Evolutionary conservation across 805 yeast species (phyloP).

Genomic region (Sugiyamaella marilandica): DNA sequence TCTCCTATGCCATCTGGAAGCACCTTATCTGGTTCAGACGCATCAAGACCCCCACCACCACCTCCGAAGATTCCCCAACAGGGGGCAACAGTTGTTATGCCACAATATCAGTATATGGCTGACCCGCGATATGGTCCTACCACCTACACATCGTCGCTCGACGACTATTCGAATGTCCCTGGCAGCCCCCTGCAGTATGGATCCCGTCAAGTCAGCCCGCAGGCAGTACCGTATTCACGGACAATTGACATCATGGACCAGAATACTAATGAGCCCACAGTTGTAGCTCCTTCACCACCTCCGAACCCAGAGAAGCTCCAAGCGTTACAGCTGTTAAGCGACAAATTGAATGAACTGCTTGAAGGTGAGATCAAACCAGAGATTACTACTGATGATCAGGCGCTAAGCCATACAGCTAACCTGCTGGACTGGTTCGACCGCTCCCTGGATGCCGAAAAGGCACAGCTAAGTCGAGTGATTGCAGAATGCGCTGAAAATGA

Average conservation of each 20-base stretch:
- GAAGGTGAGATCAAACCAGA: slow-evolving; percentile 25
- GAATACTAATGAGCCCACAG: not conserved
- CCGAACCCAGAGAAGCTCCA: slow-evolving; percentile 36
- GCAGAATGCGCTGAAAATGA: slow-evolving; percentile 30
- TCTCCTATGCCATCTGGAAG: not conserved
- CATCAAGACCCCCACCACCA: slow-evolving; percentile 13
- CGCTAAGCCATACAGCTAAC: slow-evolving; percentile 33
- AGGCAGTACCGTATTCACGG: not conserved
- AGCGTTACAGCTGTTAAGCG: slow-evolving; percentile 24
- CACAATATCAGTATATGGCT: slow-evolving; percentile 20
- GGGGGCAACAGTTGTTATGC: slow-evolving; percentile 2
- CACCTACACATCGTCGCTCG: not conserved
- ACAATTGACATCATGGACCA: not conserved
- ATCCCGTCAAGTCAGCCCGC: not conserved
- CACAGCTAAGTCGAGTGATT: slow-evolving; percentile 27
- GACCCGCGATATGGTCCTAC: not conserved
- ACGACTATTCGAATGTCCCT: not conserved
- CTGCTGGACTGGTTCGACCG: slow-evolving; percentile 34
- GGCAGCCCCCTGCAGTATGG: not conserved
- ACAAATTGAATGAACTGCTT: slow-evolving; percentile 24
- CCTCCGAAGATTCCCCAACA: slow-evolving; percentile 3
- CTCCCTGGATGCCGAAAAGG: slow-evolving; percentile 35
- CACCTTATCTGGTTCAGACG: slow-evolving; percentile 8
- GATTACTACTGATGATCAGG: slow-evolving; percentile 24
- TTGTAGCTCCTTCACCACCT: slow-evolving; percentile 11